Conservation (phyloP, 2,329 filamentous ascomycete species). For the Aspergillus jensenii region DNA sequence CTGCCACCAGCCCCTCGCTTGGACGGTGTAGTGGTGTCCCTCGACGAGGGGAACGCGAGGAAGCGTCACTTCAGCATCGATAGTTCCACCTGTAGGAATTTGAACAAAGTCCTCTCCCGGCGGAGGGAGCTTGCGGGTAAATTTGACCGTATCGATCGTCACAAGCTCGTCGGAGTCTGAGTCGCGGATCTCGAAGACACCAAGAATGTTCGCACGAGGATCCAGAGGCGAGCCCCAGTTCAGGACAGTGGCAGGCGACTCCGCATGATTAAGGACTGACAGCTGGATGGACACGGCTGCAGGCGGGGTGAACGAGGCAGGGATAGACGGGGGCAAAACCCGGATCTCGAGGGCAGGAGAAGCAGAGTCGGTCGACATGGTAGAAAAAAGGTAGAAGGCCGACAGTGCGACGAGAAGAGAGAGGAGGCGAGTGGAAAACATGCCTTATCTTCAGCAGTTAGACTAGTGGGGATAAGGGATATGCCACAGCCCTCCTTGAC, state of each 20-base stretch:
- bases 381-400: not conserved
- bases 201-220: constrained; percentile 28
- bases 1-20: constrained; percentile 37
- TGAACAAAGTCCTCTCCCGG: constrained; percentile 30
- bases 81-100: constrained; percentile 24
- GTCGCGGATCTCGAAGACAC: constrained; percentile 31
- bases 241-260: constrained; percentile 32
- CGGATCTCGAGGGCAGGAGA: constrained; percentile 19
- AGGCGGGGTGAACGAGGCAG: constrained; percentile 14
- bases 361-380: constrained; percentile 1
- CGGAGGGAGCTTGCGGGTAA: constrained; percentile 34
- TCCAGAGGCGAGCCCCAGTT: constrained; percentile 41
- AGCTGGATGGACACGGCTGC: constrained; percentile 26
- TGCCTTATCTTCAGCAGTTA: not conserved
- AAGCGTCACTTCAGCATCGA: constrained; percentile 26
- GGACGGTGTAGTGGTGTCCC: constrained; percentile 34
- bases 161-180: constrained; percentile 19
- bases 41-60: constrained; percentile 25
- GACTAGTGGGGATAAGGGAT: too few species aligned
- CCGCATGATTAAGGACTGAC: constrained; percentile 28
- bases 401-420: not conserved
- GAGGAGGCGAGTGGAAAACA: not conserved
- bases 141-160: constrained; percentile 30
- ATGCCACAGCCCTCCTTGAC: not conserved
- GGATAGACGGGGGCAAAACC: constrained; percentile 15